Evolutionary conservation across 2,329 filamentous ascomycete genomes (phyloP).

Genomic region (Macrophomina pseudophaseolina): DNA sequence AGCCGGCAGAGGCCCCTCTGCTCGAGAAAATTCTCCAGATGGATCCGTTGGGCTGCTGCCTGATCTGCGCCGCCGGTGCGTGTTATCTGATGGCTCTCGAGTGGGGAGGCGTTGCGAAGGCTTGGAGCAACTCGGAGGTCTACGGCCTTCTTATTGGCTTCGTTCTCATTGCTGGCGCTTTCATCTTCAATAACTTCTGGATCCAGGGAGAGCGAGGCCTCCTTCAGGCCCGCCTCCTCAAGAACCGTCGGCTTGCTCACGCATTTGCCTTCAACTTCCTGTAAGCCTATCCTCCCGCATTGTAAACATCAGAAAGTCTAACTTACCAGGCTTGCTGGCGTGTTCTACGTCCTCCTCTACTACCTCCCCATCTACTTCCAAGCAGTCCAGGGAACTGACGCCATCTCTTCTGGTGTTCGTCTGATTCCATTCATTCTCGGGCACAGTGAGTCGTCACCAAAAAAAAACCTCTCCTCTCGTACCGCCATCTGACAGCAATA

Average conservation of each 20-base stretch:
- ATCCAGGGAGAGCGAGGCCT: constrained; percentile 1
- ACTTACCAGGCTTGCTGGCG: background rate
- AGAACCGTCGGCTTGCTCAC: background rate
- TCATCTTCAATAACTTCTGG: constrained; percentile 34
- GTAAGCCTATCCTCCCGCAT: background rate
- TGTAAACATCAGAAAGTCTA: background rate
- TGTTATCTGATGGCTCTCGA: constrained; percentile 42
- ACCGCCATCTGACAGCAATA: background rate
- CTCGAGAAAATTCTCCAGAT: constrained; percentile 28
- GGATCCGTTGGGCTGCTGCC: constrained; percentile 37
- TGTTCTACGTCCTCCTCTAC: constrained; percentile 36
- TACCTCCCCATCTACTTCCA: constrained; percentile 53
- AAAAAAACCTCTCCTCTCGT: background rate
- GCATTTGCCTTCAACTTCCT: constrained; percentile 35
- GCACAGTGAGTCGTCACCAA: constrained; percentile 27
- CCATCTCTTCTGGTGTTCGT: constrained; percentile 44
- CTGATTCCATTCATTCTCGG: constrained; percentile 42
- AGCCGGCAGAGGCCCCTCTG: constrained; percentile 29
- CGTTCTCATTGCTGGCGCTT: constrained; percentile 6
- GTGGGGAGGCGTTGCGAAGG: constrained; percentile 39
- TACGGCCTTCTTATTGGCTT: constrained; percentile 4
- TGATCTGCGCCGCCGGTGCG: constrained; percentile 42
- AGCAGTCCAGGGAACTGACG: constrained; percentile 46
- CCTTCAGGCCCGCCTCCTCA: background rate
- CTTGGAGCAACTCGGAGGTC: background rate